Evolutionary conservation across 345 rosid species (phyloP).

Genomic region (Alliaria petiolata): DNA sequence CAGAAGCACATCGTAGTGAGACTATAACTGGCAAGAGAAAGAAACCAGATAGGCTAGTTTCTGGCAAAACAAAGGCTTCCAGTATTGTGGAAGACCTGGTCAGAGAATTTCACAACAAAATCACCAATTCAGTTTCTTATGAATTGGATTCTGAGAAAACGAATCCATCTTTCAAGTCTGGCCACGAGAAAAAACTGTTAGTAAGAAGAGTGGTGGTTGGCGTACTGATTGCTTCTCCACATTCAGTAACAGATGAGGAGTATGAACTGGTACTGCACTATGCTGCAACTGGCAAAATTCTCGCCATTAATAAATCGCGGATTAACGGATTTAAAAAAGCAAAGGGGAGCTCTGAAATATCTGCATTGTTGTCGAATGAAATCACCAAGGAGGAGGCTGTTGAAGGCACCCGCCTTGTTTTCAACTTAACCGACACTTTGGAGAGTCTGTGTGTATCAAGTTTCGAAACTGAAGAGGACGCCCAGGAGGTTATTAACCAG

Average conservation of each 20-base stretch:
- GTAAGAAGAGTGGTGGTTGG: conserved; percentile 61
- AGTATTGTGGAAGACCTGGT: conserved; percentile 42
- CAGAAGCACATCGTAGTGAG: conserved; percentile 24
- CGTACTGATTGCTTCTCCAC: conserved; percentile 44
- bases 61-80: conserved; percentile 24
- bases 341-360: conserved; percentile 12
- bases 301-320: conserved; percentile 15
- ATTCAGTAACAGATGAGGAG: conserved; percentile 40
- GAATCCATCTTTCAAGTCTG: conserved; percentile 12
- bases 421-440: conserved; percentile 49
- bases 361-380: conserved; percentile 10
- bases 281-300: conserved; percentile 54
- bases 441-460: conserved; percentile 52
- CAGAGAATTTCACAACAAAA: conserved; percentile 42
- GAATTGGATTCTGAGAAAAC: conserved; percentile 14
- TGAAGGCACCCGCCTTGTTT: conserved; percentile 57
- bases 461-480: conserved; percentile 47
- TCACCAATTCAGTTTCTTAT: conserved; percentile 18
- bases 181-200: conserved; percentile 33
- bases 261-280: conserved; percentile 63
- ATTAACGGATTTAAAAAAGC: conserved; percentile 26
- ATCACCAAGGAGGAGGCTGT: conserved; percentile 45
- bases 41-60: conserved; percentile 22
- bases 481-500: conserved; percentile 38
- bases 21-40: conserved; percentile 27